phyloP scores from a whole-genome alignment of 495 filamentous ascomycete genomes.

The Staphylotrichum longicolle region DNA sequence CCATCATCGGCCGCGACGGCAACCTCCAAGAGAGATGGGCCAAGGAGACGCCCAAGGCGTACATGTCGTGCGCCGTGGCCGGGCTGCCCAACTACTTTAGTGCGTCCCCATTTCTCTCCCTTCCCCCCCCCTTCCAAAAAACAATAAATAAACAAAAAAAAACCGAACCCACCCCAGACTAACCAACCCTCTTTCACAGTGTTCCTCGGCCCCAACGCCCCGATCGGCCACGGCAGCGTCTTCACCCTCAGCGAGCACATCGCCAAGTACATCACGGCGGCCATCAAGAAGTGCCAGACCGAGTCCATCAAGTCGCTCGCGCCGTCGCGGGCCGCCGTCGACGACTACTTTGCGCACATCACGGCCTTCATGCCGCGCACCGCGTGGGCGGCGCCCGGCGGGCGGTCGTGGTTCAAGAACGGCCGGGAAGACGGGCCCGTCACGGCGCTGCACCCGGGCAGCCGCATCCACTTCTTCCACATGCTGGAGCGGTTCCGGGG shows the following conservation, averaged over 20 bases:
- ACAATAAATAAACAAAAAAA: too few species aligned
- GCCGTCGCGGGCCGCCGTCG: constrained; percentile 42
- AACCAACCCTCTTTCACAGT: constrained; percentile 28
- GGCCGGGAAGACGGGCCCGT: constrained; percentile 46
- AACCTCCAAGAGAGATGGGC: constrained; percentile 46
- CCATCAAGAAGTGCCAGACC: constrained; percentile 47
- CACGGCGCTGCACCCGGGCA: constrained; percentile 49
- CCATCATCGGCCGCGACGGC: constrained; percentile 54
- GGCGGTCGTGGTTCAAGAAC: constrained; percentile 53
- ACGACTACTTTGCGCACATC: constrained; percentile 47
- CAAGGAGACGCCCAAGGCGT: constrained; percentile 39
- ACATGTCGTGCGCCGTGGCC: constrained; percentile 47
- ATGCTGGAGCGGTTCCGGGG: constrained; percentile 48
- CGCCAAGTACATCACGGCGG: constrained; percentile 44
- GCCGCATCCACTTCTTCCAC: constrained; percentile 52
- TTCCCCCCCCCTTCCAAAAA: neutral
- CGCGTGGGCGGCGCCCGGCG: constrained; percentile 40
- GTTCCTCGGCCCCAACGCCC: constrained; percentile 50
- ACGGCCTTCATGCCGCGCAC: constrained; percentile 49
- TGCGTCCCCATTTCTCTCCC: constrained; percentile 26
- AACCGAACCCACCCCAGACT: constrained; percentile 11
- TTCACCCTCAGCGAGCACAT: constrained; percentile 49
- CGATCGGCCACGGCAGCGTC: constrained; percentile 50
- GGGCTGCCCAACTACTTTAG: constrained; percentile 52
- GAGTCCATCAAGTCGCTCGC: constrained; percentile 43